Evolutionary conservation across 1,284 basidiomycete species (phyloP).

Genomic region (Marasmius sp.): DNA sequence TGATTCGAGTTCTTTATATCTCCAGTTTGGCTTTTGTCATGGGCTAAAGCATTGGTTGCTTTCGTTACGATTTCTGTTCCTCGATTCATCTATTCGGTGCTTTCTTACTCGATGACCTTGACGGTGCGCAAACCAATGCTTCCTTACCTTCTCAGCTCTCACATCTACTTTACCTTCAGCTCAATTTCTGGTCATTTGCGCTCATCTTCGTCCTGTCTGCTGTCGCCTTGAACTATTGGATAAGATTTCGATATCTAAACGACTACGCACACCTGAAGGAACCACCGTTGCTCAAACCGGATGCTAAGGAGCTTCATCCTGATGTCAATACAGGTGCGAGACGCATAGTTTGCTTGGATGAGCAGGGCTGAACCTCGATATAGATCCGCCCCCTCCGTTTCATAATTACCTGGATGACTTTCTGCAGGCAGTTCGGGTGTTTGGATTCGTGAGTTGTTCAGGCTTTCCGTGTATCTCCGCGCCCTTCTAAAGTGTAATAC

Average conservation of each 20-base stretch:
- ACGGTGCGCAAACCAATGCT: conserved; percentile 50
- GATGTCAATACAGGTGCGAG: conserved; percentile 72
- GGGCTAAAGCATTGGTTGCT: conserved; percentile 67
- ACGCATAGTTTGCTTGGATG: neutral
- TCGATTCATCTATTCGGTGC: conserved; percentile 69
- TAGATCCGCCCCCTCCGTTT: conserved; percentile 74
- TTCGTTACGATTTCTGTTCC: conserved; percentile 83
- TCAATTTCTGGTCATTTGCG: conserved; percentile 88
- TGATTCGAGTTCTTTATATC: conserved; percentile 8
- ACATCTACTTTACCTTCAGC: conserved; percentile 37
- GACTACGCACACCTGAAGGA: conserved; percentile 84
- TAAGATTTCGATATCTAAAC: conserved; percentile 80
- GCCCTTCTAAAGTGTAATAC: too few species aligned
- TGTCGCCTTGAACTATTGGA: conserved; percentile 78
- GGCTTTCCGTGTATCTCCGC: neutral
- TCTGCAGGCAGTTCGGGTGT: conserved; percentile 89
- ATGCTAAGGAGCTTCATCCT: conserved; percentile 81
- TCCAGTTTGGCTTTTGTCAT: conserved; percentile 79
- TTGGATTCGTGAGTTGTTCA: conserved; percentile 69
- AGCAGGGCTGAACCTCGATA: conserved; percentile 7
- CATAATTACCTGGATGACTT: conserved; percentile 97
- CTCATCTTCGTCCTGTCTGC: conserved; percentile 69
- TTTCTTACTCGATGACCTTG: conserved; percentile 88
- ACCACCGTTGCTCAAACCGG: conserved; percentile 75
- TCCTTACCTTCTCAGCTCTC: neutral